Evolutionary conservation across 768 basidiomycete species (phyloP).

Genomic region (Macrocybe gigantea): DNA sequence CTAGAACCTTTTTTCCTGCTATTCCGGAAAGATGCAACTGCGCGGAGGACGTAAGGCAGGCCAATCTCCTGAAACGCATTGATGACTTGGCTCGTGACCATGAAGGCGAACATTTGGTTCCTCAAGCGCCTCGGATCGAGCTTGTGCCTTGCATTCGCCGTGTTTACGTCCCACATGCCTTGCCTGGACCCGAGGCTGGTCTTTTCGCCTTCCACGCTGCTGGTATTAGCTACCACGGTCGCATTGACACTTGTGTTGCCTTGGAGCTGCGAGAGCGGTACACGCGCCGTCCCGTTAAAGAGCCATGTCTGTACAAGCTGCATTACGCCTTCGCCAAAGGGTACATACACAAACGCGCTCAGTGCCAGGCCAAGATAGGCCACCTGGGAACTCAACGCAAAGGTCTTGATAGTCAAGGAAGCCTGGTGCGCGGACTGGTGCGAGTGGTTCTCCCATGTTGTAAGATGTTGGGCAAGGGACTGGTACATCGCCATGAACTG

Average conservation of each 20-base stretch:
- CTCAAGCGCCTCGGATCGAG: constrained; percentile 66
- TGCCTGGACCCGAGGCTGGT: constrained; percentile 9
- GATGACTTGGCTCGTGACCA: constrained; percentile 83
- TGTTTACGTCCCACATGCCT: constrained; percentile 49
- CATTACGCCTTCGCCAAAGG: constrained; percentile 87
- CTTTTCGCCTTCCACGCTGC: constrained; percentile 12
- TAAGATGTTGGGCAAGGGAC: constrained; percentile 58
- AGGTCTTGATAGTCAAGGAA: constrained; percentile 86
- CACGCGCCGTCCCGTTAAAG: constrained; percentile 22
- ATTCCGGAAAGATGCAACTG: constrained; percentile 42
- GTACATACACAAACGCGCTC: constrained; percentile 94
- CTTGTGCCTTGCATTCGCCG: constrained; percentile 44
- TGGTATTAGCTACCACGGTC: constrained; percentile 16
- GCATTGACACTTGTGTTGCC: constrained; percentile 5
- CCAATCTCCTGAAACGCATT: constrained; percentile 76
- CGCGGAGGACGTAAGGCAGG: constrained; percentile 71
- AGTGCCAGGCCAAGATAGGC: constrained; percentile 89
- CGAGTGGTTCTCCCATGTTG: constrained; percentile 89
- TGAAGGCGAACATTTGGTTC: constrained; percentile 91
- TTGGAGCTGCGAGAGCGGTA: background rate
- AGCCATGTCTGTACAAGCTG: constrained; percentile 39
- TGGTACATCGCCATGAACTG: constrained; percentile 73
- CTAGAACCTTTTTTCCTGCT: constrained; percentile 27
- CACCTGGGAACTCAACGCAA: constrained; percentile 82
- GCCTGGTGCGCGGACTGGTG: constrained; percentile 72